A percentile compares a stretch with the other conserved stretches of the same genome.
Conservation (phyloP, 1,139 yeast genomes). For the Kodamaea sp. region DNA sequence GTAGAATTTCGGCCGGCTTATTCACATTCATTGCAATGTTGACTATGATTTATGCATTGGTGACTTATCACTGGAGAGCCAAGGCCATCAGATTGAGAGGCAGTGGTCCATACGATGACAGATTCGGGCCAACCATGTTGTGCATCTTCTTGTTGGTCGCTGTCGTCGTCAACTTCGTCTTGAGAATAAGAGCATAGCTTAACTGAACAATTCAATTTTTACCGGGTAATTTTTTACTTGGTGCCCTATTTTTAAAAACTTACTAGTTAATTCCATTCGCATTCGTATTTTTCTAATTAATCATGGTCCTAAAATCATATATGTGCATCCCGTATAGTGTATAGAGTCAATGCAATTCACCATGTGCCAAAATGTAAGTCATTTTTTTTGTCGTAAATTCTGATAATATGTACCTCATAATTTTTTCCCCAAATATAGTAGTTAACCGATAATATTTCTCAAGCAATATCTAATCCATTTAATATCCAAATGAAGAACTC, state of each 20-base stretch:
- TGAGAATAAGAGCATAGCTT: constrained; percentile 64
- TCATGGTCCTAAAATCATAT: too few relatives aligned
- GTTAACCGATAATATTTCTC: background rate
- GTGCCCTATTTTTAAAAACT: background rate
- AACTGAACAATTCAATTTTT: background rate
- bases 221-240: too few relatives aligned
- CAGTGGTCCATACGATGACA: constrained; percentile 95
- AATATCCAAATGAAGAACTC: constrained; percentile 12
- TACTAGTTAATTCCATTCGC: background rate
- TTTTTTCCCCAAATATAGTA: background rate
- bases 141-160: constrained; percentile 91
- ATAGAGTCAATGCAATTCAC: too few relatives aligned
- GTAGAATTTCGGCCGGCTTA: constrained; percentile 88
- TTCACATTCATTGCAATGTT: constrained; percentile 96
- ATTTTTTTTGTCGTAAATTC: constrained; percentile 2
- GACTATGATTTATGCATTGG: constrained; percentile 91
- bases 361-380: too few relatives aligned
- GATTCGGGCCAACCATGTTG: constrained; percentile 98
- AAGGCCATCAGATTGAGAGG: constrained; percentile 97
- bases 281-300: background rate
- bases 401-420: constrained; percentile 4
- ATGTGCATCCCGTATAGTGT: too few relatives aligned
- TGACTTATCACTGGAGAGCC: constrained; percentile 99
- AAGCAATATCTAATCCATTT: background rate
- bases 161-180: constrained; percentile 83